Evolutionary conservation across 75 land plant genomes (phyloP).

Genomic region (Adiantum capillusveneris): DNA sequence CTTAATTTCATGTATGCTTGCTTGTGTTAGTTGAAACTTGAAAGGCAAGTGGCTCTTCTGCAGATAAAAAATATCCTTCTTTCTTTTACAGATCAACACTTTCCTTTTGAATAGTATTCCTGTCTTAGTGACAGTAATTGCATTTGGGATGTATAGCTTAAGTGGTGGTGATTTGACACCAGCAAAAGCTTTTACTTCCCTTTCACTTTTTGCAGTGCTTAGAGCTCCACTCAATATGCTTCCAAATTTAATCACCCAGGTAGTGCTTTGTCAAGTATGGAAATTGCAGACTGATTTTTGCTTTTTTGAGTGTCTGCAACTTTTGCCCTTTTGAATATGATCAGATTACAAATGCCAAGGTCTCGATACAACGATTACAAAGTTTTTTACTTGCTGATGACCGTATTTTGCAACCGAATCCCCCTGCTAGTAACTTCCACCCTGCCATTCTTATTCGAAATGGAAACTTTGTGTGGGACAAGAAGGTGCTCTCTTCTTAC

Average conservation of each 20-base stretch:
- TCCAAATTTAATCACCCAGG: conserved; percentile 89
- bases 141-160: conserved; percentile 76
- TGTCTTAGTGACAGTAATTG: conserved; percentile 69
- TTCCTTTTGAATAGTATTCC: conserved; percentile 90
- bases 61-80: neutral
- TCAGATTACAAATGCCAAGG: conserved; percentile 55
- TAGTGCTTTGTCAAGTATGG: too few relatives aligned
- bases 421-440: conserved; percentile 53
- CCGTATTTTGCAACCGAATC: conserved; percentile 61
- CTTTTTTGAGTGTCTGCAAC: too few relatives aligned
- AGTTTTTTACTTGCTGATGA: conserved; percentile 77
- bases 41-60: neutral
- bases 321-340: too few relatives aligned
- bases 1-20: neutral
- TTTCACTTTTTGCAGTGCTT: conserved; percentile 87
- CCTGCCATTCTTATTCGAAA: conserved; percentile 77
- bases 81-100: conserved; percentile 57
- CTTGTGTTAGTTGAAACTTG: neutral
- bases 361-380: conserved; percentile 77
- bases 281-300: too few relatives aligned
- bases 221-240: conserved; percentile 90
- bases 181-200: conserved; percentile 91
- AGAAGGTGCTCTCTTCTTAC: conserved; percentile 68
- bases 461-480: conserved; percentile 89
- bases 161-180: conserved; percentile 93